Percentiles rank a stretch among this genome's conserved stretches.
Evolutionary conservation across 768 basidiomycete genomes (phyloP).

Genomic region (Kwoniella botswanensis): DNA sequence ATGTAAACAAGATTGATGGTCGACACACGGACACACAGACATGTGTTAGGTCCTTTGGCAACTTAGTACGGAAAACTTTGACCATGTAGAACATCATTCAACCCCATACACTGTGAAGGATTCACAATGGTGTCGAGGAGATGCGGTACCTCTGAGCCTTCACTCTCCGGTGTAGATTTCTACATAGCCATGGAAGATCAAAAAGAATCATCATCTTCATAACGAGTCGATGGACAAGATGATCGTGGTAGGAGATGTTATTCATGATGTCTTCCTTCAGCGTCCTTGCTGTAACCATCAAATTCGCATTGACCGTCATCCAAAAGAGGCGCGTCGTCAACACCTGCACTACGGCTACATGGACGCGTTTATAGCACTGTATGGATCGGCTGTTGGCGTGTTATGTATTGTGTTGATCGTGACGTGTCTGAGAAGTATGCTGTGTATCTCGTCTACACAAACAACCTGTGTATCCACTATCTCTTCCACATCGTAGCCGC

Average conservation of each 20-base stretch:
- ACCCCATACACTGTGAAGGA: background rate
- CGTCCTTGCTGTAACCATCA: too few relatives aligned
- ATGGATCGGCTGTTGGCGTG: background rate
- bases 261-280: too few relatives aligned
- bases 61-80: background rate
- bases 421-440: too few relatives aligned
- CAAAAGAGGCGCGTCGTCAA: slow-evolving; percentile 1
- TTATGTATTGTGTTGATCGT: background rate
- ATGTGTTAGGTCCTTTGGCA: slow-evolving; percentile 3
- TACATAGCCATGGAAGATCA: background rate
- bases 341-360: background rate
- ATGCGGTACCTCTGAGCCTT: background rate
- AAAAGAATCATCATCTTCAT: background rate
- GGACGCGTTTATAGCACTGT: background rate
- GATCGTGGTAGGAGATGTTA: too few relatives aligned
- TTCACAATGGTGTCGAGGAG: background rate
- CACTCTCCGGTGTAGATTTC: too few relatives aligned
- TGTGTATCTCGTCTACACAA: too few relatives aligned
- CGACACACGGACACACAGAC: slow-evolving; percentile 9
- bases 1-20: background rate
- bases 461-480: too few relatives aligned
- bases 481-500: too few relatives aligned
- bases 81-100: slow-evolving; percentile 24
- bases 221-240: too few relatives aligned
- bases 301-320: background rate